Evolutionary conservation across 2,329 filamentous ascomycete species (phyloP).

Genomic region (Aspergillus sp.): DNA sequence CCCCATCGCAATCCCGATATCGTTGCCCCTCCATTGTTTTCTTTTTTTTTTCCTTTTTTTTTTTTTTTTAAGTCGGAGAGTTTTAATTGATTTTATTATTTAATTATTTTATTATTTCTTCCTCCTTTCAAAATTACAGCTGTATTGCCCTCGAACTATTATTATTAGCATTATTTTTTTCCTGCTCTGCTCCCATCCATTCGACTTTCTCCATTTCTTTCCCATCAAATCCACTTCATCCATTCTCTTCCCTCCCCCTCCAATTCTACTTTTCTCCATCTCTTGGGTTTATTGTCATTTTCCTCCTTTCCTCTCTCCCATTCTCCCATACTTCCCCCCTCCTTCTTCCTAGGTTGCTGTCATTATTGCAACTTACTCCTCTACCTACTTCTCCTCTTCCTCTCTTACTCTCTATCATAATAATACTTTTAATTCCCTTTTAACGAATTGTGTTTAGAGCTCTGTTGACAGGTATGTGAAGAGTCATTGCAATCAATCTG

Average conservation of each 20-base stretch:
- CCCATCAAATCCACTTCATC: conserved; percentile 9
- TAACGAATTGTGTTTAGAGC: conserved; percentile 11
- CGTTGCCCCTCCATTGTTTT: conserved; percentile 9
- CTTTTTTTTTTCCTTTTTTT: background rate
- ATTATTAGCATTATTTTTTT: conserved; percentile 5
- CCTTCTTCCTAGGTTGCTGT: conserved; percentile 13
- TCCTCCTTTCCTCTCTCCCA: conserved; percentile 24
- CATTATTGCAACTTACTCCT: conserved; percentile 11
- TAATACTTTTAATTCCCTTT: conserved; percentile 13
- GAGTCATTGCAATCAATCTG: background rate
- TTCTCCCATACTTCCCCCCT: conserved; percentile 17
- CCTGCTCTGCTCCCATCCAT: conserved; percentile 13
- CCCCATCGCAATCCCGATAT: conserved; percentile 19
- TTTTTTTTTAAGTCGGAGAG: background rate
- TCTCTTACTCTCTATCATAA: conserved; percentile 14
- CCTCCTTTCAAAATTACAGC: background rate
- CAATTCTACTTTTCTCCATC: conserved; percentile 7
- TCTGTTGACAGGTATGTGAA: conserved; percentile 23
- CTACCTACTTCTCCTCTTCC: conserved; percentile 12
- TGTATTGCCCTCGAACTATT: background rate
- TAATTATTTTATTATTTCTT: conserved; percentile 3
- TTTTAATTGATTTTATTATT: background rate
- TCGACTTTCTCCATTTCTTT: conserved; percentile 13
- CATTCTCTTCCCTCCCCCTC: conserved; percentile 2
- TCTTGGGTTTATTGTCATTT: conserved; percentile 23